Evolutionary conservation across 345 rosid genomes (phyloP).

Genomic region (Camelina laxa): DNA sequence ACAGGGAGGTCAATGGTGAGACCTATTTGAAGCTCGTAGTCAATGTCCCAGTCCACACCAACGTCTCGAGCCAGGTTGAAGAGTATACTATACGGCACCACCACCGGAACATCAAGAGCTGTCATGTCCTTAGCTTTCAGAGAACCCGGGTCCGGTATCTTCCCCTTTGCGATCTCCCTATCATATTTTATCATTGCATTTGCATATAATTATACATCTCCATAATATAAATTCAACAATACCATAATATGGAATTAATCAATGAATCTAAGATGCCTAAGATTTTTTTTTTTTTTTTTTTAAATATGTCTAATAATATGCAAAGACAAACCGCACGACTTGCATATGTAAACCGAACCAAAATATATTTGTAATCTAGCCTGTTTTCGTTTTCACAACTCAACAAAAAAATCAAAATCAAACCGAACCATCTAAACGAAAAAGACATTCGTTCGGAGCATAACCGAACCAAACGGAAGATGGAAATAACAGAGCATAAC

Average conservation of each 20-base stretch:
- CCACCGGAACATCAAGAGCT: constrained; percentile 63
- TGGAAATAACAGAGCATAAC: neutral
- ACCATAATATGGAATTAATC: no score
- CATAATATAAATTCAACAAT: neutral
- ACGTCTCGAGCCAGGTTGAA: constrained; percentile 74
- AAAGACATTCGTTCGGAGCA: no score
- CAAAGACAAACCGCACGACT: neutral
- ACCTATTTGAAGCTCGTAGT: constrained; percentile 67
- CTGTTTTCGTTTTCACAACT: neutral
- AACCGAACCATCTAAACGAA: neutral
- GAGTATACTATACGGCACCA: constrained; percentile 67
- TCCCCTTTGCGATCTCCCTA: constrained; percentile 83
- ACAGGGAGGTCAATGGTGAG: constrained; percentile 81
- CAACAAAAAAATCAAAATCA: neutral
- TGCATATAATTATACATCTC: neutral
- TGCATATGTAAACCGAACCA: neutral
- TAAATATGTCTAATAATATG: no score
- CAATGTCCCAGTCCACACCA: constrained; percentile 91
- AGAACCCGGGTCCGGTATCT: constrained; percentile 84
- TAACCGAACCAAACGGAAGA: neutral
- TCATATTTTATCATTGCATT: neutral
- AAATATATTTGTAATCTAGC: neutral
- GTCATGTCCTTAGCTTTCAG: constrained; percentile 70
- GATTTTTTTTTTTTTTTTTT: no score
- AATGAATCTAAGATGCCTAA: no score